These are phyloP conservation scores for Ogataea nitratoaversa DNA, from an alignment of 805 yeast genomes.

Conservation along the genomic window DNA sequence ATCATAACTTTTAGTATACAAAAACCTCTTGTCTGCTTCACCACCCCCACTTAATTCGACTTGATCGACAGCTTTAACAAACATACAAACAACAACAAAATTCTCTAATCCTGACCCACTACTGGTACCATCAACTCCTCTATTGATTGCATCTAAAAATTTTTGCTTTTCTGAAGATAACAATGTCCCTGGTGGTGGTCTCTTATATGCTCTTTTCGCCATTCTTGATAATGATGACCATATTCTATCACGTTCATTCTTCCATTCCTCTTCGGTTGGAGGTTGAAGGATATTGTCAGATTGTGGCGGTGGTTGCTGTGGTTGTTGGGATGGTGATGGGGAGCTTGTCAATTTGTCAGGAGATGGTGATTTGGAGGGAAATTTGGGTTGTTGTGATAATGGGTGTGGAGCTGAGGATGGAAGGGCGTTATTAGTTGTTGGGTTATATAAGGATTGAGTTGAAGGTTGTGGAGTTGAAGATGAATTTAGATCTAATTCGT, in stretches of 20 bases:
- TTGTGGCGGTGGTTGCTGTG: not conserved
- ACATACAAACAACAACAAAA: conserved; percentile 65
- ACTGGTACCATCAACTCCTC: conserved; percentile 82
- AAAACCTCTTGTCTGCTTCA: conserved; percentile 43
- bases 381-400: not conserved
- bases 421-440: not conserved
- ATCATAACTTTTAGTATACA: conserved; percentile 47
- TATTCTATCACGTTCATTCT: conserved; percentile 53
- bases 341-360: no score
- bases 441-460: no score
- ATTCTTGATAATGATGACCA: conserved; percentile 60
- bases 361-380: not conserved
- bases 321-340: not conserved
- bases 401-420: not conserved
- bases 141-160: conserved; percentile 61
- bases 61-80: conserved; percentile 67
- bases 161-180: conserved; percentile 52
- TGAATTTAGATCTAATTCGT: conserved; percentile 8
- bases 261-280: conserved; percentile 64
- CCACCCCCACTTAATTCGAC: conserved; percentile 45
- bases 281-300: conserved; percentile 25
- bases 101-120: conserved; percentile 49
- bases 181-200: conserved; percentile 66
- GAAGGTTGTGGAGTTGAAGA: no score
- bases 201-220: conserved; percentile 62